Evolutionary conservation across 345 rosid species (phyloP), one percentile per base, ranked within the genome.

Genomic region (Citrus trifoliata): DNA sequence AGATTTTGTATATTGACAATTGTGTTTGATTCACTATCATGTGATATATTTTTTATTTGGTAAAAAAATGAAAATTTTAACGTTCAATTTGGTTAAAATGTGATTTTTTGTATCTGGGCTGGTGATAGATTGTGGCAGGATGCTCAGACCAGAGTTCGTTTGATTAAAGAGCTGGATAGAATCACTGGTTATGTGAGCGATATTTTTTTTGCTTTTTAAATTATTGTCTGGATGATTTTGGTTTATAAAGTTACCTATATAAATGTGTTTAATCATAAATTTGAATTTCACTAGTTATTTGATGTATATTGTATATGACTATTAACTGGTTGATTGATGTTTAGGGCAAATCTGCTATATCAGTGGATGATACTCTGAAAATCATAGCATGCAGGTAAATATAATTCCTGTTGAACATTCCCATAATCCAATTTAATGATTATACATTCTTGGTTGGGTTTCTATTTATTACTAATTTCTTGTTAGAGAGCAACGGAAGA

Each of bases 281-380:
- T 32, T 13, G 62, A n/a, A 35, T 65, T 35, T 35, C 9, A 5
- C 55, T 51, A 25, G 33, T 30, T 30, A 7, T 18, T 25, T 46
- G 35, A 58, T 38, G 13, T 56, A 61, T 33, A 22, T 10, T 53
- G 0, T 35, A 32, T 37, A 6, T 24, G 51, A 24, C 38, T 59
- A 16, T 67, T 56, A 32, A 77, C 25, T 13, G 53, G 33, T 53
- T 33, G 25, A 33, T 35, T 71, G 32, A 25, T 73, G 56, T 5
- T 58, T 80, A 96, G 99, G 98, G 94, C 18, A 84, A 88, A 83
- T 89, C 99, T 85, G 93, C 94, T 30, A 80, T 94, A 74, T 92
- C 98, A 18, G 98, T 93, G 74, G 98, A 92, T 76, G 99, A 90
- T 82, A 90, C 98, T 19, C 84, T 94, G 80, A 96, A 94, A 88